Conservation (phyloP, 1,284 basidiomycete species). For the Malassezia arunalokei region DNA sequence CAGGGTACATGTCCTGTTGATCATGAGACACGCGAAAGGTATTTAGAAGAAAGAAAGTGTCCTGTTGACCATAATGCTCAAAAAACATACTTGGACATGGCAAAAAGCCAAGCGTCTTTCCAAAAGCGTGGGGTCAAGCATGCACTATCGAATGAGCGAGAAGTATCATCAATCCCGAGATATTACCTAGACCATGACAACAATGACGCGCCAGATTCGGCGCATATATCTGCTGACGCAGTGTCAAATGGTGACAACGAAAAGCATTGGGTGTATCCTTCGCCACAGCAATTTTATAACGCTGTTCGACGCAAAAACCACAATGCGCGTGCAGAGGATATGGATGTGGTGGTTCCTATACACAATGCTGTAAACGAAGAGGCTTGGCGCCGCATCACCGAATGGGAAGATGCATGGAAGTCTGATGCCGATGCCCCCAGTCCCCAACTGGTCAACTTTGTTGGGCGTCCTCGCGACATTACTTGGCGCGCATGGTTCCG, state of each 20-base stretch:
- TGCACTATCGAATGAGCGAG: conserved; percentile 55
- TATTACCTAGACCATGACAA: conserved; percentile 16
- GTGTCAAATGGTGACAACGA: conserved; percentile 19
- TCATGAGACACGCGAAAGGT: conserved; percentile 3
- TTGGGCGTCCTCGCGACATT: conserved; percentile 47
- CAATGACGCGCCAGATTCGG: not conserved
- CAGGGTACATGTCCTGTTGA: conserved; percentile 13
- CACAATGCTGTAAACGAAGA: conserved; percentile 98
- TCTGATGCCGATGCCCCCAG: conserved; percentile 47
- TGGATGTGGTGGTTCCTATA: conserved; percentile 91
- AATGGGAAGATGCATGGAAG: conserved; percentile 60
- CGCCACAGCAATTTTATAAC: conserved; percentile 86
- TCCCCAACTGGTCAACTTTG: conserved; percentile 69
- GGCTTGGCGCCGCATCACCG: conserved; percentile 78
- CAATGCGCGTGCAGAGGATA: conserved; percentile 59
- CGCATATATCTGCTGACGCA: conserved; percentile 14
- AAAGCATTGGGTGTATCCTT: conserved; percentile 90
- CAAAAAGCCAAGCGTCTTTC: conserved; percentile 18
- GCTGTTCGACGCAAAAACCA: conserved; percentile 83
- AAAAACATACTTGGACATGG: conserved; percentile 46
- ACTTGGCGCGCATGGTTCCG: conserved; percentile 73
- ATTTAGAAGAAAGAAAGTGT: conserved; percentile 48
- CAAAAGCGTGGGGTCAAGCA: not conserved
- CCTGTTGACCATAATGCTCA: conserved; percentile 56
- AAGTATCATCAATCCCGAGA: conserved; percentile 78